Conservation (phyloP, 1,139 yeast species). For the Candida sanyaensis region DNA sequence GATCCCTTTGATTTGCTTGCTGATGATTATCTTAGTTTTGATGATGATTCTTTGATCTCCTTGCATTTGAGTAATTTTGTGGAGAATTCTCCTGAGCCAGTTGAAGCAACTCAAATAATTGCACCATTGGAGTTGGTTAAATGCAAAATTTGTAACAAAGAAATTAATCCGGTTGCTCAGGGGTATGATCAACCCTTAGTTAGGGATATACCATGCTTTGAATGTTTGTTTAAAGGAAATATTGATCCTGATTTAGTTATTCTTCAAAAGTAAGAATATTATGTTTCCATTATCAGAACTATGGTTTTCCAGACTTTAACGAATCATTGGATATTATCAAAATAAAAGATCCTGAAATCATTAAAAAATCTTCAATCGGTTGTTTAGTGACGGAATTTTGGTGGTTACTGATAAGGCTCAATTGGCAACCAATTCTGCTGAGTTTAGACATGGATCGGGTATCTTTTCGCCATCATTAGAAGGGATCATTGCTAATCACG, state of each 20-base stretch:
- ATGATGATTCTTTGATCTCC: constrained; percentile 9
- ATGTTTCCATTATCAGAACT: constrained; percentile 16
- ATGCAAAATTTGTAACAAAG: constrained; percentile 16
- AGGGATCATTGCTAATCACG: constrained; percentile 13
- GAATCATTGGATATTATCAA: constrained; percentile 13
- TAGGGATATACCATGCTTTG: constrained; percentile 15
- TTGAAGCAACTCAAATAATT: constrained; percentile 7
- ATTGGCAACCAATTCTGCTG: constrained; percentile 8
- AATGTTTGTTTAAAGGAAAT: constrained; percentile 15
- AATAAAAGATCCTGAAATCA: constrained; percentile 2
- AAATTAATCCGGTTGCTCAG: constrained; percentile 18
- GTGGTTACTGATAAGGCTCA: constrained; percentile 11
- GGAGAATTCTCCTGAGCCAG: constrained; percentile 3
- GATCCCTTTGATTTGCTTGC: constrained; percentile 18
- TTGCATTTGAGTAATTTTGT: constrained; percentile 14
- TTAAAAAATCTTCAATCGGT: constrained; percentile 16
- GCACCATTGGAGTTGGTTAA: not conserved
- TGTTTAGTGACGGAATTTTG: constrained; percentile 19
- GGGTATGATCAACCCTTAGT: constrained; percentile 14
- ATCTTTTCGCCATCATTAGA: constrained; percentile 11
- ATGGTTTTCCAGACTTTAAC: constrained; percentile 17
- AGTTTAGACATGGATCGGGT: constrained; percentile 16
- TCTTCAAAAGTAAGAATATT: constrained; percentile 20
- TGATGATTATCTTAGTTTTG: not conserved
- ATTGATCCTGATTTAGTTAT: constrained; percentile 13